Percentiles rank a stretch among this genome's conserved stretches.
phyloP scores from a whole-genome alignment of 2,329 filamentous ascomycete species.

The Calonectria pteridis region DNA sequence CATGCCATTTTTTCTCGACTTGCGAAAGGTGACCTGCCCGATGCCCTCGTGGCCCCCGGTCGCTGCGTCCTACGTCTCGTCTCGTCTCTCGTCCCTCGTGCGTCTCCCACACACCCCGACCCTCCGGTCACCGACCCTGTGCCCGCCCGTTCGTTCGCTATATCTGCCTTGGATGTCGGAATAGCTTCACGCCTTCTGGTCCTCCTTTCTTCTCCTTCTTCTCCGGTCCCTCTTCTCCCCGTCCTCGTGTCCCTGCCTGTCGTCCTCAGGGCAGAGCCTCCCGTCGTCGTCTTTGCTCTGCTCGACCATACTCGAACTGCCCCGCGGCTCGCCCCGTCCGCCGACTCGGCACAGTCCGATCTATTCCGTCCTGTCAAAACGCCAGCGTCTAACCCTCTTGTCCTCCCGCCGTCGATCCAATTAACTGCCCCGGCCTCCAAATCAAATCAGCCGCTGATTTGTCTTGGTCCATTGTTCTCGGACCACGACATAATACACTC shows the following conservation, averaged over 20 bases:
- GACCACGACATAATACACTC: slow-evolving; percentile 13
- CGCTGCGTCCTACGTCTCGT: slow-evolving; percentile 36
- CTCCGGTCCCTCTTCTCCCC: slow-evolving; percentile 20
- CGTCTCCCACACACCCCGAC: slow-evolving; percentile 18
- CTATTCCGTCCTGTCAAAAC: slow-evolving; percentile 16
- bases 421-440: slow-evolving; percentile 1
- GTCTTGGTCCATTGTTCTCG: slow-evolving; percentile 26
- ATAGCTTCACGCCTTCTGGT: slow-evolving; percentile 43
- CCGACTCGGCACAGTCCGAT: slow-evolving; percentile 18
- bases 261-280: slow-evolving; percentile 19
- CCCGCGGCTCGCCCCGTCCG: slow-evolving; percentile 25
- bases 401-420: slow-evolving; percentile 10
- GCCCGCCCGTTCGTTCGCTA: slow-evolving; percentile 37
- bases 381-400: slow-evolving; percentile 4
- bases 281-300: slow-evolving; percentile 25
- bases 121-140: slow-evolving; percentile 18
- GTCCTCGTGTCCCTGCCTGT: slow-evolving; percentile 24
- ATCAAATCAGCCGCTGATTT: slow-evolving; percentile 8
- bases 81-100: slow-evolving; percentile 24
- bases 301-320: slow-evolving; percentile 14
- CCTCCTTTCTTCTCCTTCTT: slow-evolving; percentile 29
- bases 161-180: slow-evolving; percentile 44
- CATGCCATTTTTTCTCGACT: slow-evolving; percentile 50
- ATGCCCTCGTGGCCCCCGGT: slow-evolving; percentile 37
- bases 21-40: slow-evolving; percentile 34